These are phyloP conservation scores for Simmondsia chinensis DNA, from an alignment of 148 eudicot genomes.

Conservation along the genomic window DNA sequence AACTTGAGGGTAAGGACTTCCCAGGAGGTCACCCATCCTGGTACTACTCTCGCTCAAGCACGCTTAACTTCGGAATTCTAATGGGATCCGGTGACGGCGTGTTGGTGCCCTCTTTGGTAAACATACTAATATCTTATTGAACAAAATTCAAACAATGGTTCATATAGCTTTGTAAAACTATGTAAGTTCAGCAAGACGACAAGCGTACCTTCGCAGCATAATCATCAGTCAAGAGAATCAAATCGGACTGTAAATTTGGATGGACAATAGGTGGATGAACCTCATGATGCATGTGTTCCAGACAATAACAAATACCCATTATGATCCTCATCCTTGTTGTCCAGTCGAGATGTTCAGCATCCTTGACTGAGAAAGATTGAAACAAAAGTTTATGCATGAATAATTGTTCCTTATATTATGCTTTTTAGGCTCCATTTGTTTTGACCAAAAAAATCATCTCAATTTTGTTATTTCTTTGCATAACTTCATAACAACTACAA, in stretches of 20 bases:
- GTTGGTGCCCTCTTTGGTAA: too few relatives aligned
- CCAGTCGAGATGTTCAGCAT: slow-evolving; percentile 62
- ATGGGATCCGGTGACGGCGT: too few relatives aligned
- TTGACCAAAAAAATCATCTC: not conserved
- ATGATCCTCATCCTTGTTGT: slow-evolving; percentile 42
- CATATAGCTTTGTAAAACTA: not conserved
- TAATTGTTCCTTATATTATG: not conserved
- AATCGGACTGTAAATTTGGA: slow-evolving; percentile 35
- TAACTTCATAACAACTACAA: too few relatives aligned
- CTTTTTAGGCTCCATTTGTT: too few relatives aligned
- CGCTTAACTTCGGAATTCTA: too few relatives aligned
- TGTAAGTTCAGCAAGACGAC: not conserved
- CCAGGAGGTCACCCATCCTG: too few relatives aligned
- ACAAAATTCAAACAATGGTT: too few relatives aligned
- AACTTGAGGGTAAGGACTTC: too few relatives aligned
- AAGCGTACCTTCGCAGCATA: slow-evolving; percentile 52
- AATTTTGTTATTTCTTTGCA: too few relatives aligned
- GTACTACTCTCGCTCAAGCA: too few relatives aligned
- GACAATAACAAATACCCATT: slow-evolving; percentile 63
- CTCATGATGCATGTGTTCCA: slow-evolving; percentile 57
- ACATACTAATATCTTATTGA: too few relatives aligned
- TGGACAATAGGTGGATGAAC: slow-evolving; percentile 37
- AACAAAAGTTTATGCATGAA: slow-evolving; percentile 1
- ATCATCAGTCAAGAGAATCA: slow-evolving; percentile 42
- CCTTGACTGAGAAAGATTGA: slow-evolving; percentile 25